Evolutionary conservation across 495 filamentous ascomycete species (phyloP).

Genomic region (Penicillium antarcticum): DNA sequence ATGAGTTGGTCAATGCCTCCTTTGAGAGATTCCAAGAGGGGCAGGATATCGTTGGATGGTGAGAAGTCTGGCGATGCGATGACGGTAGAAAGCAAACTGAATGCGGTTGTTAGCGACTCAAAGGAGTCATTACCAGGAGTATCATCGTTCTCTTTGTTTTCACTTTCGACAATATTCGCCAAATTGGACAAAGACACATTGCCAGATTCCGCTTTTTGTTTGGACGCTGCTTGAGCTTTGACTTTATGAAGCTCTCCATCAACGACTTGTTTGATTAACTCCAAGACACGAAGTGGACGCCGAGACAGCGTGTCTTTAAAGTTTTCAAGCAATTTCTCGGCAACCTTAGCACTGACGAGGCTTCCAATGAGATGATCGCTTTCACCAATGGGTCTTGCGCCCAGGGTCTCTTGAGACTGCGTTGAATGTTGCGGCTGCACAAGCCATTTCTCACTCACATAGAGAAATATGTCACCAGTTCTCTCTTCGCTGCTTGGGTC

Average conservation of each 20-base stretch:
- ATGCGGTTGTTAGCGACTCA: slow-evolving; percentile 53
- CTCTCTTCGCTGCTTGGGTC: slow-evolving; percentile 52
- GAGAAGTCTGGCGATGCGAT: slow-evolving; percentile 61
- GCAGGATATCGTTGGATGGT: slow-evolving; percentile 41
- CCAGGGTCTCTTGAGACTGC: not conserved
- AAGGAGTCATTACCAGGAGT: slow-evolving; percentile 42
- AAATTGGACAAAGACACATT: slow-evolving; percentile 38
- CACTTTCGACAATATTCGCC: slow-evolving; percentile 29
- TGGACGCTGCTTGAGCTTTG: slow-evolving; percentile 1
- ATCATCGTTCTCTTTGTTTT: slow-evolving; percentile 11
- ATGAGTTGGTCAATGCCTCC: slow-evolving; percentile 42
- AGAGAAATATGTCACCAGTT: slow-evolving; percentile 60
- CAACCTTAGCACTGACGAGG: slow-evolving; percentile 59
- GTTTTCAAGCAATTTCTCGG: slow-evolving; percentile 63
- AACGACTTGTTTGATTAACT: slow-evolving; percentile 59
- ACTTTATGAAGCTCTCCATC: slow-evolving; percentile 31
- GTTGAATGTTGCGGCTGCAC: slow-evolving; percentile 17
- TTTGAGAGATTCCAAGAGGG: slow-evolving; percentile 50
- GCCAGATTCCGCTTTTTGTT: slow-evolving; percentile 1
- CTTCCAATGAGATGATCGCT: slow-evolving; percentile 40
- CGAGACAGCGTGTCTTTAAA: slow-evolving; percentile 66
- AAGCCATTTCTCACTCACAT: slow-evolving; percentile 63
- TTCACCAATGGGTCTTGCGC: slow-evolving; percentile 24
- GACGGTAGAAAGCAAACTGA: slow-evolving; percentile 66
- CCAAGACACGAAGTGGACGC: slow-evolving; percentile 58